A percentile compares a stretch with the other conserved stretches of the same genome.
These are phyloP conservation scores for Aspergillus proliferans DNA, from an alignment of 2,329 filamentous ascomycete species.

Conservation along the genomic window DNA sequence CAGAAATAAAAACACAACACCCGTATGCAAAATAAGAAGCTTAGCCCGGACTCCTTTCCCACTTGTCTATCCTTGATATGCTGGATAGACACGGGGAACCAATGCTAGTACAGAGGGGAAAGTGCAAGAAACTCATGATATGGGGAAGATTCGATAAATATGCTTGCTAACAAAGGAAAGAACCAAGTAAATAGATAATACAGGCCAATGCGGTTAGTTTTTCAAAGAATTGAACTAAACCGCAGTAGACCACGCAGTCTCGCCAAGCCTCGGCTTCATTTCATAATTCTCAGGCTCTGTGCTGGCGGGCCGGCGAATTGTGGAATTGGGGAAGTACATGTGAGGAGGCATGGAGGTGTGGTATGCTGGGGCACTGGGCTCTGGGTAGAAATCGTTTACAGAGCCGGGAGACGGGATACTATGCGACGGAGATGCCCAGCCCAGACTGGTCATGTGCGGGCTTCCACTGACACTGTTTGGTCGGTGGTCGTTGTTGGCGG, in stretches of 20 bases:
- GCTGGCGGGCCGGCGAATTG: slow-evolving; percentile 67
- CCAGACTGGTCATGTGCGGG: slow-evolving; percentile 73
- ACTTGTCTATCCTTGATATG: too few species aligned
- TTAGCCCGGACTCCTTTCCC: too few species aligned
- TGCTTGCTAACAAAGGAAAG: neutral
- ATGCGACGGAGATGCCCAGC: slow-evolving; percentile 82
- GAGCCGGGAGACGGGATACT: slow-evolving; percentile 65
- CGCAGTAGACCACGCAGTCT: slow-evolving; percentile 32
- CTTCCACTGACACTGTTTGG: slow-evolving; percentile 71
- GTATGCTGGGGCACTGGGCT: slow-evolving; percentile 54
- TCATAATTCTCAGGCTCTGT: slow-evolving; percentile 65
- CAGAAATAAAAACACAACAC: neutral
- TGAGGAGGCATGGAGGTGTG: slow-evolving; percentile 45
- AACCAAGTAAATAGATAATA: neutral
- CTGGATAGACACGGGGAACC: slow-evolving; percentile 1
- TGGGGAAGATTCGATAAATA: neutral
- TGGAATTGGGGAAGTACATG: slow-evolving; percentile 66
- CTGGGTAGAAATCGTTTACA: slow-evolving; percentile 74
- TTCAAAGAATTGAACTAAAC: slow-evolving; percentile 15
- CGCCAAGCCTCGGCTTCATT: slow-evolving; percentile 46
- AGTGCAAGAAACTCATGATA: slow-evolving; percentile 5
- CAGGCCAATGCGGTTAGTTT: neutral
- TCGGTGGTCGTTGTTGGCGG: slow-evolving; percentile 69
- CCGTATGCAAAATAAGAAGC: too few species aligned
- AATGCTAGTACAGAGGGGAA: slow-evolving; percentile 8